phyloP scores from a whole-genome alignment of 164 flowering plant genomes.

The Aristolochia fimbriata region DNA sequence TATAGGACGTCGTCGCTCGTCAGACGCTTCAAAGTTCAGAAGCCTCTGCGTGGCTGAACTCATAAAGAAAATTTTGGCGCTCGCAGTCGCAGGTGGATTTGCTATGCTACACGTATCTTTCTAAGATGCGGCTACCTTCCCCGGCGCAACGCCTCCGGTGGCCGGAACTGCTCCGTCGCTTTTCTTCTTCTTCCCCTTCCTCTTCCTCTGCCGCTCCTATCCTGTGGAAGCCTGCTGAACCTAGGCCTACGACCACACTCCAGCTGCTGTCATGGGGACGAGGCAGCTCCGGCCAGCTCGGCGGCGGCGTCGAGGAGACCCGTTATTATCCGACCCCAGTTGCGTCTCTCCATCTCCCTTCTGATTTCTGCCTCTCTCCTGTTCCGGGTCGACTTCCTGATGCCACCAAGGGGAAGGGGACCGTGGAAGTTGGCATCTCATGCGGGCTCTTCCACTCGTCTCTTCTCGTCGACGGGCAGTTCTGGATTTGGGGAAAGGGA shows the following conservation, averaged over 20 bases:
- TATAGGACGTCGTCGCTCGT: no score
- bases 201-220: conserved; percentile 17
- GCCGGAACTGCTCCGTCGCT: no score
- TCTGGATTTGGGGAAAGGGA: conserved; percentile 97
- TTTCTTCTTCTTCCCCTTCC: conserved; percentile 10
- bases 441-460: conserved; percentile 88
- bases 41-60: no score
- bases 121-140: no score
- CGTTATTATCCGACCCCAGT: conserved; percentile 61
- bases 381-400: conserved; percentile 34
- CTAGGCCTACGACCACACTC: conserved; percentile 20
- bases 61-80: no score
- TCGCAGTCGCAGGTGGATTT: no score
- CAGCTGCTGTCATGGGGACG: conserved; percentile 86
- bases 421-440: conserved; percentile 49
- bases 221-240: conserved; percentile 17
- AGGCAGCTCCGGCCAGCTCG: conserved; percentile 87
- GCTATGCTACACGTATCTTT: no score
- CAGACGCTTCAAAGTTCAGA: no score
- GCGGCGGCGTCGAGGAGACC: conserved; percentile 68
- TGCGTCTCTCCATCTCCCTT: conserved; percentile 42
- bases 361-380: conserved; percentile 37
- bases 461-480: conserved; percentile 46
- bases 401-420: not conserved
- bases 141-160: no score